Conservation (phyloP, 805 yeast genomes). For the Lipomyces sp. region DNA sequence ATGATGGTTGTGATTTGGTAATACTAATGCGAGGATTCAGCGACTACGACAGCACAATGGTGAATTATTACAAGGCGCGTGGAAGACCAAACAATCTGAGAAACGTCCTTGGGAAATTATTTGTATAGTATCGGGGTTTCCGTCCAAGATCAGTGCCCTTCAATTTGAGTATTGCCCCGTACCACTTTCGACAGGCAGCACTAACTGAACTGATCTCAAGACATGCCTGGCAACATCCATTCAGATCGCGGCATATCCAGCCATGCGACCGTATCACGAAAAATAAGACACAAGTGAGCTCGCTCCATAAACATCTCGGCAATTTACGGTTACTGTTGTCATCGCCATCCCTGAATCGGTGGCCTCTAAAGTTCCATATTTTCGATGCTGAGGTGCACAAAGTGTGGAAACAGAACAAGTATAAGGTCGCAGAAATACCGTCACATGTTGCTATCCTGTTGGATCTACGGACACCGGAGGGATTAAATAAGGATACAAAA, state of each 20-base stretch:
- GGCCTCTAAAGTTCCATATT: constrained; percentile 41
- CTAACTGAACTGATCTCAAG: constrained; percentile 16
- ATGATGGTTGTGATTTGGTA: background rate
- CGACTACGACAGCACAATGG: constrained; percentile 84
- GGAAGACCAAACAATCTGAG: constrained; percentile 60
- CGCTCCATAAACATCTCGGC: constrained; percentile 41
- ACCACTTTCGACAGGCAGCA: background rate
- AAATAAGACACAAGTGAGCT: constrained; percentile 18
- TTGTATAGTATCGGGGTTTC: constrained; percentile 69
- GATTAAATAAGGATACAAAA: constrained; percentile 3
- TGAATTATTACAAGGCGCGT: constrained; percentile 70
- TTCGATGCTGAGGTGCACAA: constrained; percentile 39
- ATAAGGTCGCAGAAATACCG: constrained; percentile 31
- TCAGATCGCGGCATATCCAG: constrained; percentile 64
- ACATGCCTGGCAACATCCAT: constrained; percentile 81
- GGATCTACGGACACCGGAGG: constrained; percentile 19
- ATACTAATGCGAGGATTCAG: constrained; percentile 34
- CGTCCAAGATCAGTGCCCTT: constrained; percentile 67
- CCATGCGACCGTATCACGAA: constrained; percentile 49
- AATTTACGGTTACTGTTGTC: constrained; percentile 41
- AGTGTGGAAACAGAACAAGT: constrained; percentile 42
- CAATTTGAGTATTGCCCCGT: constrained; percentile 60
- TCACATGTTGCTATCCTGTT: constrained; percentile 20
- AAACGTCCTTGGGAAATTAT: constrained; percentile 78
- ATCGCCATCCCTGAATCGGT: constrained; percentile 38